phyloP scores from a whole-genome alignment of 345 rosid species.

The Aurinia saxatilis region DNA sequence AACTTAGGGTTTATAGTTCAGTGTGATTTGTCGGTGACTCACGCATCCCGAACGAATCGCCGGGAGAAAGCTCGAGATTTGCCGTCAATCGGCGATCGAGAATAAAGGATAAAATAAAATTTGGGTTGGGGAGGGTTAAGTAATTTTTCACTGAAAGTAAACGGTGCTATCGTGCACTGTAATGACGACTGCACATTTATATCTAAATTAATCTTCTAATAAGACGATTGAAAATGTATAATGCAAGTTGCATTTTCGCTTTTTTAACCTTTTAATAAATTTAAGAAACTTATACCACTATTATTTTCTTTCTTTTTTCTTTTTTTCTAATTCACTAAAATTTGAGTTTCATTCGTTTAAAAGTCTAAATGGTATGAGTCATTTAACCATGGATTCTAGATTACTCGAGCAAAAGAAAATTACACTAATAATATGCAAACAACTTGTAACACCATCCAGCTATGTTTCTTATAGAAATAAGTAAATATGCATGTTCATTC shows the following conservation, averaged over 20 bases:
- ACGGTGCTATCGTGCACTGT: conserved; percentile 29
- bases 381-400: background rate
- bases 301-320: background rate
- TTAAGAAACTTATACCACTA: background rate
- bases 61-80: conserved; percentile 21
- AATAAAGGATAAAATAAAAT: conserved; percentile 6
- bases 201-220: too few species aligned
- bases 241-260: conserved; percentile 12
- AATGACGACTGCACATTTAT: conserved; percentile 18
- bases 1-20: conserved; percentile 20
- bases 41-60: conserved; percentile 12
- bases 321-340: too few species aligned
- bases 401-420: background rate
- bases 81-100: conserved; percentile 24
- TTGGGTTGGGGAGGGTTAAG: conserved; percentile 1
- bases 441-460: too few species aligned
- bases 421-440: background rate
- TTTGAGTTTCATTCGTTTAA: background rate
- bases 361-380: background rate
- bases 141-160: conserved; percentile 28
- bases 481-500: too few species aligned
- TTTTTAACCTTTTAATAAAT: background rate
- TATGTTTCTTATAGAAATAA: too few species aligned
- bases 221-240: background rate
- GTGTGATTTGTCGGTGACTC: background rate